These are phyloP conservation scores for Neocucurbitaria cava DNA, from an alignment of 2,329 filamentous ascomycete species.

Conservation along the genomic window DNA sequence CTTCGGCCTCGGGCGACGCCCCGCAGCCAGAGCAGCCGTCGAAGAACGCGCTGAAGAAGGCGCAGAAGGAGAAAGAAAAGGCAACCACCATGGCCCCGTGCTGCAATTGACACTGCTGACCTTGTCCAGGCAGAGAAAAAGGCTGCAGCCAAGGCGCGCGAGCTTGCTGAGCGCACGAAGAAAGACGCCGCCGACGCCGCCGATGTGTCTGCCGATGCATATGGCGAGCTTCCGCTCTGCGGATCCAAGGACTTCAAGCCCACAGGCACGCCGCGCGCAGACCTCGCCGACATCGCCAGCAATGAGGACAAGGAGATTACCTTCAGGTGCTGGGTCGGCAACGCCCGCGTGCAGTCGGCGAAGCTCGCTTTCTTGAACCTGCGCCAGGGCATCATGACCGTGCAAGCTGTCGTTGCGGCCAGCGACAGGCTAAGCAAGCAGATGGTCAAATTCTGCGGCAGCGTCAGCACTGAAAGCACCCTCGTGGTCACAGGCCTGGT, in stretches of 20 bases:
- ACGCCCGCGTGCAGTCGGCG: conserved; percentile 84
- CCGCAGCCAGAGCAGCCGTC: conserved; percentile 31
- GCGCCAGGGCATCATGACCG: conserved; percentile 74
- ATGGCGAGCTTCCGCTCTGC: conserved; percentile 72
- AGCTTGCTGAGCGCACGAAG: conserved; percentile 57
- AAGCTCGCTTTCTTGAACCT: conserved; percentile 93
- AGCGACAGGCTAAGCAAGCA: conserved; percentile 71
- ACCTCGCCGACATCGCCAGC: conserved; percentile 58
- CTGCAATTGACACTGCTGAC: conserved; percentile 13
- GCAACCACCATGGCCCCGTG: background rate
- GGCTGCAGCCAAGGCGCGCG: conserved; percentile 51
- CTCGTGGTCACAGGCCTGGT: conserved; percentile 82
- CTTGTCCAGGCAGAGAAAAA: conserved; percentile 49
- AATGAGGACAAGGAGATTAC: conserved; percentile 62
- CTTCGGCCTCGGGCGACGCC: conserved; percentile 28
- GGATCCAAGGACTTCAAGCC: conserved; percentile 61
- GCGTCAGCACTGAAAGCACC: conserved; percentile 79
- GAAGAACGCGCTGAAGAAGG: conserved; percentile 1
- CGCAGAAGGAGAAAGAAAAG: background rate
- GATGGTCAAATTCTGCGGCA: conserved; percentile 92
- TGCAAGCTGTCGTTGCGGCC: conserved; percentile 80
- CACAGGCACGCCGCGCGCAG: conserved; percentile 62
- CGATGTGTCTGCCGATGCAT: conserved; percentile 76
- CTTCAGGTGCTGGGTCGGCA: conserved; percentile 83
- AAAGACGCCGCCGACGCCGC: conserved; percentile 72